phyloP scores from a whole-genome alignment of 202 grass and related monocot genomes.

The Elaeis oleifera region DNA sequence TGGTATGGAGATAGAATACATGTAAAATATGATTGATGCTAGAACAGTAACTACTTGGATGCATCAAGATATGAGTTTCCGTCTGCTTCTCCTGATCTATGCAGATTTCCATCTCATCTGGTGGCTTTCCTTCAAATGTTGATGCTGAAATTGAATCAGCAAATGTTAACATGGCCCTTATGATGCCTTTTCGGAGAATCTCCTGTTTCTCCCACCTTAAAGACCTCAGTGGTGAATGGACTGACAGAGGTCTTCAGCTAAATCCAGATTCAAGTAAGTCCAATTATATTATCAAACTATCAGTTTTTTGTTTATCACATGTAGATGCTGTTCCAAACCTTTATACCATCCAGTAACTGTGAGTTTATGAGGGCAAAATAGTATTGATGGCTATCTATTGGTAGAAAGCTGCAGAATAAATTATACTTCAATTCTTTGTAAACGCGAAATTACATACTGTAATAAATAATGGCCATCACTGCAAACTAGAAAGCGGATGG shows the following conservation, averaged over 20 bases:
- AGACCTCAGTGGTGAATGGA: constrained; percentile 37
- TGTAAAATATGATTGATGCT: too few relatives aligned
- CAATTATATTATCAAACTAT: too few relatives aligned
- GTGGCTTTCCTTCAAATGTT: constrained; percentile 37
- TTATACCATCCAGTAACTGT: too few relatives aligned
- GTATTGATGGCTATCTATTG: too few relatives aligned
- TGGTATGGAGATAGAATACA: constrained; percentile 37
- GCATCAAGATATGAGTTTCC: constrained; percentile 5
- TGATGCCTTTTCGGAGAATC: constrained; percentile 73
- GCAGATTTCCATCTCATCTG: constrained; percentile 65
- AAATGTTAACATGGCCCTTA: constrained; percentile 66
- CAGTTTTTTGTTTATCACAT: too few relatives aligned
- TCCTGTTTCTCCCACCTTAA: constrained; percentile 65
- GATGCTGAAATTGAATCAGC: constrained; percentile 59
- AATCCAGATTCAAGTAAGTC: background rate
- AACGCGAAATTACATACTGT: too few relatives aligned
- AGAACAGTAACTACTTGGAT: background rate
- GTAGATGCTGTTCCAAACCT: too few relatives aligned
- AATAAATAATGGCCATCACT: too few relatives aligned
- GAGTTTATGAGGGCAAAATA: too few relatives aligned
- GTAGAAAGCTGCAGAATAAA: too few relatives aligned
- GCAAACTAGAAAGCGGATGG: too few relatives aligned
- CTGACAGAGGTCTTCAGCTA: constrained; percentile 37
- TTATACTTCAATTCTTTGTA: too few relatives aligned
- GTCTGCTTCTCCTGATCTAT: constrained; percentile 14